Base-by-base conservation (phyloP, 2,329 filamentous ascomycete genomes). In the Epichloe sibirici region DNA sequence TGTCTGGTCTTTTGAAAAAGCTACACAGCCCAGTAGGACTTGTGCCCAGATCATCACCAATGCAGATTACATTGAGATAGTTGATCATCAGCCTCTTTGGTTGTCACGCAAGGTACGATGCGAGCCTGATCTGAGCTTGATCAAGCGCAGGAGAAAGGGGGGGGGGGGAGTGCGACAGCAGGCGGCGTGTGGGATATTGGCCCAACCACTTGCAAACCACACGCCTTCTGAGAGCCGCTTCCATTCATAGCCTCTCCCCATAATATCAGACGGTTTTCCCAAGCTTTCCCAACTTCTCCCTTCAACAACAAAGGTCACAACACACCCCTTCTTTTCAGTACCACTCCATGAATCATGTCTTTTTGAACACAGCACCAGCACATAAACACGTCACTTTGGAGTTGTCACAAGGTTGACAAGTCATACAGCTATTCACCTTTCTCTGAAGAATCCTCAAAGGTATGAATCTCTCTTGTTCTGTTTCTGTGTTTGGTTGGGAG, bases 301-400 rank as follows among this genome's bases (percentile, higher is more conserved):
- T 38, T 34, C 21, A 31, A 15, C 12, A 13, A 42, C 31, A 38
- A 43, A 38, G 23, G 42, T 7, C 31, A 37, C 21, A 43, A 21
- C 5, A 23, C 15, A 23, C 31, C 21, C 40, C 34, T n/a, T 28
- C 11, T 23, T 5, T 31, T 17, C 37, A 23, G 37, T 35, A 17
- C 9, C 37, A 13, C 28, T 51, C 28, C 12, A 25, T 51, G 49
- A 51, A 51, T 51, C 49, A 47, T 34, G 25, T 34, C 38, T 25
- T 28, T 34, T 12, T 47, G 42, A 45, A 21, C 35, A 51, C 28
- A 42, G 11, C 42, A n/a, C 39, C 35, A 12, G 34, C 23, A 15
- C 8, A 34, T 9, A 35, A 35, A 42, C 37, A 5, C 49, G 3
- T 25, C 49, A 17, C 2, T 21, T 46, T 31, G 9, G 3, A 13